A percentile compares a stretch with the other conserved stretches of the same genome.
These are phyloP conservation scores for Aegilops longissima DNA, from an alignment of 176 grass and related monocot species.

Conservation along the genomic window DNA sequence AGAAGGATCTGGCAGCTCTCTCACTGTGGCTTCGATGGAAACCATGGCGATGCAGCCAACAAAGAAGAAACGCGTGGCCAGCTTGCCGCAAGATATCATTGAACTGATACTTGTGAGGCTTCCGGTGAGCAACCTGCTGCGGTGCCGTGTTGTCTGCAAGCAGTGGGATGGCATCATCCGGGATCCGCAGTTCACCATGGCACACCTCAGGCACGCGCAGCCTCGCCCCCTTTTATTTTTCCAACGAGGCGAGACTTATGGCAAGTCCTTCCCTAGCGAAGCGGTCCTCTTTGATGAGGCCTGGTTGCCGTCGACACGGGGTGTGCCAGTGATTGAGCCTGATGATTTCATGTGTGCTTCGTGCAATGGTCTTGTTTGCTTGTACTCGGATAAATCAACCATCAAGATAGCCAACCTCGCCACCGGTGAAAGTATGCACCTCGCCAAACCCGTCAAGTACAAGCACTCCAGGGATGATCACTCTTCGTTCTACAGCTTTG, in stretches of 20 bases:
- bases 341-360: constrained; percentile 10
- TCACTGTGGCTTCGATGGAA: background rate
- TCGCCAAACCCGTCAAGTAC: background rate
- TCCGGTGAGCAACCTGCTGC: constrained; percentile 19
- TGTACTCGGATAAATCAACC: constrained; percentile 10
- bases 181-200: background rate
- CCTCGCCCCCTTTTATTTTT: constrained; percentile 6
- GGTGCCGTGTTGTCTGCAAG: constrained; percentile 36
- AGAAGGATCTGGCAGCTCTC: background rate
- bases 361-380: constrained; percentile 12
- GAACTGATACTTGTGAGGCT: constrained; percentile 28
- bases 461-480: background rate
- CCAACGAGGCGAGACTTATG: background rate
- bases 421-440: background rate
- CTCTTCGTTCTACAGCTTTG: constrained; percentile 7
- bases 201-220: background rate
- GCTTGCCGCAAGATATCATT: background rate
- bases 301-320: constrained; percentile 1
- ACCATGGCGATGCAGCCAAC: background rate
- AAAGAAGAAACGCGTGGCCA: background rate
- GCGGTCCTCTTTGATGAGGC: constrained; percentile 21
- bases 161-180: constrained; percentile 20
- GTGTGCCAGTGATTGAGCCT: constrained; percentile 1
- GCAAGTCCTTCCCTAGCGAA: constrained; percentile 19
- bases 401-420: constrained; percentile 11